Conservation (phyloP, 192 early-diverging fungal species). For the Rhizophagus prolifer region DNA sequence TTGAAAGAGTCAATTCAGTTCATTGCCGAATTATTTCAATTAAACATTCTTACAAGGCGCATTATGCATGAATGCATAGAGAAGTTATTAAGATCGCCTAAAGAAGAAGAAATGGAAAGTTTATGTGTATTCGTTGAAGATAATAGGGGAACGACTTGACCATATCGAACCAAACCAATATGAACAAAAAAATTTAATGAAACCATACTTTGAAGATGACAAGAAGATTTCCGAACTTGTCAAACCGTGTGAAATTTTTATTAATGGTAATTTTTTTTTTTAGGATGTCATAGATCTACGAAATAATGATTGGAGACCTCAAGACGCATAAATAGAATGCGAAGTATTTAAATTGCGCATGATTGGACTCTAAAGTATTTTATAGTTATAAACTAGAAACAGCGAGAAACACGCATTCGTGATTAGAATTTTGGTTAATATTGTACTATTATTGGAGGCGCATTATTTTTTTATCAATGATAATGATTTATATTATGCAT, state of each 20-base stretch:
- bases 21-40: no score
- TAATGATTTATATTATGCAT: no score
- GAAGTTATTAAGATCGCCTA: conserved; percentile 76
- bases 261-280: conserved; percentile 44
- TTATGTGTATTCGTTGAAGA: conserved; percentile 88
- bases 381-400: no score
- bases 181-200: conserved; percentile 60
- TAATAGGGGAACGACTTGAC: conserved; percentile 83
- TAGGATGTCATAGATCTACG: not conserved
- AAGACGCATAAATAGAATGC: no score
- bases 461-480: no score
- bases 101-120: conserved; percentile 94
- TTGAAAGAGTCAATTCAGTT: no score
- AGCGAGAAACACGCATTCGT: no score
- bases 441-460: no score
- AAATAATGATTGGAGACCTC: no score
- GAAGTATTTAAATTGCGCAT: no score
- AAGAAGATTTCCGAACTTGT: conserved; percentile 62
- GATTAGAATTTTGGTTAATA: no score
- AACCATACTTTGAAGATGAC: conserved; percentile 87
- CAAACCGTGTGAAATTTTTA: conserved; percentile 92
- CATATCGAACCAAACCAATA: conserved; percentile 24
- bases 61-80: conserved; percentile 93
- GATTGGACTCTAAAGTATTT: no score
- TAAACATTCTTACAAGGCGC: conserved; percentile 84